phyloP scores from a whole-genome alignment of 306 rosid species.

The Pyrus communis region DNA sequence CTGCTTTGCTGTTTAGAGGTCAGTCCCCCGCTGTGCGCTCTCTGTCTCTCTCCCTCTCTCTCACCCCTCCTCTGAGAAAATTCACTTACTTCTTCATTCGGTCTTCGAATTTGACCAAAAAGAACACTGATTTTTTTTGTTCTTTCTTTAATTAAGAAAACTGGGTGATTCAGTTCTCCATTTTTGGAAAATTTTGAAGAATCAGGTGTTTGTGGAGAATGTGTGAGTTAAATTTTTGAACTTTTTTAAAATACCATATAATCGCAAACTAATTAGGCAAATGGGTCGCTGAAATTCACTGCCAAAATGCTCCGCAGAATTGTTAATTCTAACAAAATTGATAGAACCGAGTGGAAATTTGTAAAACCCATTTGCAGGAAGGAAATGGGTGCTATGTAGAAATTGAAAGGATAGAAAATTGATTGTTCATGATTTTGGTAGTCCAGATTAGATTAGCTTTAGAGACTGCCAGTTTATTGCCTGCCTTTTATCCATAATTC shows the following conservation, averaged over 20 bases:
- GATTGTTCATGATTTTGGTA: background rate
- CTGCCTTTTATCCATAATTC: background rate
- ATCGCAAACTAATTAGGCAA: conserved; percentile 1
- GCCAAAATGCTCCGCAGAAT: background rate
- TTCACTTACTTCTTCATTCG: background rate
- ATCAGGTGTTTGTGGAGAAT: background rate
- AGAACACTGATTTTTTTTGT: background rate
- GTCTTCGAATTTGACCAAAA: background rate
- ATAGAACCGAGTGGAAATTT: background rate
- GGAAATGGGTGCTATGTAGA: background rate
- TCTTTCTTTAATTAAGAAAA: background rate
- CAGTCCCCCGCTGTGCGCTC: background rate
- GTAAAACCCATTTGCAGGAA: background rate
- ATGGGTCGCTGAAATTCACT: background rate
- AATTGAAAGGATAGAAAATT: background rate
- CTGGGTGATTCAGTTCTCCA: background rate
- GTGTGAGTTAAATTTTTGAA: background rate
- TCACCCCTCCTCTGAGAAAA: no score
- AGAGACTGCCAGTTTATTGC: background rate
- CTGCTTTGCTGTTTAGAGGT: background rate
- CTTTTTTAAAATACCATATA: background rate
- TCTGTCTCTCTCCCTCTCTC: no score
- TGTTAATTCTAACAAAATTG: background rate
- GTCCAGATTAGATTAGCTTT: background rate
- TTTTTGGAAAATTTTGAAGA: background rate